These are phyloP conservation scores for Panicum miliaceum DNA, from an alignment of 176 grass and related monocot species.

Conservation along the genomic window DNA sequence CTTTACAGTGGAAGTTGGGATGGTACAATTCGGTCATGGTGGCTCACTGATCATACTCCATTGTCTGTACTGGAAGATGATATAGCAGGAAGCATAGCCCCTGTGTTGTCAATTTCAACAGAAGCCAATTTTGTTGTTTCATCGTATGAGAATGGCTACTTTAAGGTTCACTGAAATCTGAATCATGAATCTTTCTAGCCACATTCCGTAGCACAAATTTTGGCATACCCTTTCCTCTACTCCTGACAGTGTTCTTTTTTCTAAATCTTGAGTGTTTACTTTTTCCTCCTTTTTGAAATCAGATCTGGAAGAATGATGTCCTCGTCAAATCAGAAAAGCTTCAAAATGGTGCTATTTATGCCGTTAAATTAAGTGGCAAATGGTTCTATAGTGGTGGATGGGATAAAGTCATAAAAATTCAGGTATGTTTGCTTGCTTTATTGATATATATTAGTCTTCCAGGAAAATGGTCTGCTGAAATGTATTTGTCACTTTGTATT, in stretches of 20 bases:
- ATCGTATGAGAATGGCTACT: conserved; percentile 83
- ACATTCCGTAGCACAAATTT: conserved; percentile 11
- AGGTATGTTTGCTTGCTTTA: conserved; percentile 51
- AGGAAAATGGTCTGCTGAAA: background rate
- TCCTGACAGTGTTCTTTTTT: conserved; percentile 23
- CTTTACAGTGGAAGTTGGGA: conserved; percentile 98
- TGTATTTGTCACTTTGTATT: conserved; percentile 3
- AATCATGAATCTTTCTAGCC: conserved; percentile 22
- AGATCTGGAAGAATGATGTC: conserved; percentile 88
- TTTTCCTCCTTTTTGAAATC: conserved; percentile 34
- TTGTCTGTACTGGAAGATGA: conserved; percentile 76
- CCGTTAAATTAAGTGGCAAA: conserved; percentile 63
- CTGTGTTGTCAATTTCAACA: conserved; percentile 85
- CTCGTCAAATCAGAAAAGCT: conserved; percentile 76
- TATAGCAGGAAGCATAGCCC: conserved; percentile 60
- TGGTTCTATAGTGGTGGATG: conserved; percentile 82
- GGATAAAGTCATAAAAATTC: conserved; percentile 84
- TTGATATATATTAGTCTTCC: background rate
- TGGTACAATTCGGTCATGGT: conserved; percentile 87
- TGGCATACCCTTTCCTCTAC: background rate
- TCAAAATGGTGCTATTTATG: conserved; percentile 75
- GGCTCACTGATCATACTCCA: conserved; percentile 88
- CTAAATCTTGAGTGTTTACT: conserved; percentile 12
- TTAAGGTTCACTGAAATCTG: conserved; percentile 67
- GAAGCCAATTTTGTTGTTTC: conserved; percentile 66